Conservation (phyloP, 768 basidiomycete species). For the Lepiota brunneoincarnata region DNA sequence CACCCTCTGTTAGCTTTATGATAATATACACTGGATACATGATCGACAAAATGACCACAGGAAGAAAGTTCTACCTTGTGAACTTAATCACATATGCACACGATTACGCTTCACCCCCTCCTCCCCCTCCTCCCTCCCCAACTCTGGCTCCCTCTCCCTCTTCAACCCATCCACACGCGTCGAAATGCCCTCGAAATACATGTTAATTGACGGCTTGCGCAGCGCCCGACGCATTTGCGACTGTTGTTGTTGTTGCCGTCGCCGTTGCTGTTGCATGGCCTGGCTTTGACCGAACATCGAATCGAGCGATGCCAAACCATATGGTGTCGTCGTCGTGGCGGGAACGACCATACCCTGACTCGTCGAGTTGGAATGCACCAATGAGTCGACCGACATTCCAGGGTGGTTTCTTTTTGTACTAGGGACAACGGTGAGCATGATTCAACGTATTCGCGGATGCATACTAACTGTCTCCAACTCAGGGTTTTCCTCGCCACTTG, state of each 20-base stretch:
- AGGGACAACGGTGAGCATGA: constrained; percentile 23
- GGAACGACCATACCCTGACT: constrained; percentile 48
- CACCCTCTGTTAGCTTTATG: too few relatives aligned
- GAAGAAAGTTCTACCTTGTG: too few relatives aligned
- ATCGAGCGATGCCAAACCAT: neutral
- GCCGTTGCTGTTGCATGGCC: constrained; percentile 12
- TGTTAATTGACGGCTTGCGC: constrained; percentile 42
- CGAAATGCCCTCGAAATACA: constrained; percentile 32
- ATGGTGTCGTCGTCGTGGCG: constrained; percentile 11
- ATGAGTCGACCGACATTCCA: constrained; percentile 59
- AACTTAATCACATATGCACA: constrained; percentile 1
- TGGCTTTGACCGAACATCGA: neutral
- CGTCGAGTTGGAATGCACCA: constrained; percentile 69
- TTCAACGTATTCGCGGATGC: constrained; percentile 7
- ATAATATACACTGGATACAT: too few relatives aligned
- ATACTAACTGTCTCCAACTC: constrained; percentile 71
- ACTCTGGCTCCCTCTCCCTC: constrained; percentile 4
- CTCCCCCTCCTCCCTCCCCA: neutral
- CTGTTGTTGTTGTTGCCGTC: constrained; percentile 11
- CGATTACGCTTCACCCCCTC: constrained; percentile 2
- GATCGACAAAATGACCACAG: too few relatives aligned
- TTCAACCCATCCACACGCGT: neutral
- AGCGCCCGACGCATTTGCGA: constrained; percentile 10
- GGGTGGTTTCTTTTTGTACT: constrained; percentile 58
- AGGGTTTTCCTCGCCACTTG: constrained; percentile 80